Conservation (phyloP, 192 early-diverging fungal genomes). For the Diversispora eburnea region DNA sequence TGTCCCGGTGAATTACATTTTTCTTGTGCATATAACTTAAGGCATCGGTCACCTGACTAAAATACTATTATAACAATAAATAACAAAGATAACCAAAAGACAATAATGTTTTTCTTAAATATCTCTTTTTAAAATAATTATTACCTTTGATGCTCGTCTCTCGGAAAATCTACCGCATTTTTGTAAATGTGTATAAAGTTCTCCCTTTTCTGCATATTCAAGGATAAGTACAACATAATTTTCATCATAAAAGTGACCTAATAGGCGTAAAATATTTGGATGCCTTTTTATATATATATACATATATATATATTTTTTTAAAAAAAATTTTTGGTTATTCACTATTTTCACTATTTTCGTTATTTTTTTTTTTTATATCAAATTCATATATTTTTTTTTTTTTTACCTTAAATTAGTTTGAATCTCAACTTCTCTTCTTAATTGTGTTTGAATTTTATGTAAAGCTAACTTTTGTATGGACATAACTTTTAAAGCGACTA, state of each 20-base stretch:
- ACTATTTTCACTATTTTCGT: too few species aligned
- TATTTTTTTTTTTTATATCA: too few species aligned
- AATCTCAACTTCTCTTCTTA: slow-evolving; percentile 94
- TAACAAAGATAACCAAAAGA: neutral
- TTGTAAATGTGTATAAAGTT: slow-evolving; percentile 82
- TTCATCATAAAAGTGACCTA: slow-evolving; percentile 93
- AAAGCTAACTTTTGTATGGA: slow-evolving; percentile 79
- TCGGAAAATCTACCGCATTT: slow-evolving; percentile 72
- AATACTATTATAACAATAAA: slow-evolving; percentile 26
- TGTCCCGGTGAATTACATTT: slow-evolving; percentile 92
- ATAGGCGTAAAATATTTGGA: slow-evolving; percentile 89
- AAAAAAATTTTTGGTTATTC: neutral
- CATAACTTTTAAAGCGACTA: slow-evolving; percentile 91
- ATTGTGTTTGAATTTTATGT: slow-evolving; percentile 78
- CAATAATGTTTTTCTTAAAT: neutral
- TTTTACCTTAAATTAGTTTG: slow-evolving; percentile 63
- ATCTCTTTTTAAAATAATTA: neutral
- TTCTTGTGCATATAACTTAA: slow-evolving; percentile 84
- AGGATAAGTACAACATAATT: slow-evolving; percentile 91
- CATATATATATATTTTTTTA: neutral
- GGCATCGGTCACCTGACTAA: slow-evolving; percentile 83
- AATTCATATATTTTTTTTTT: too few species aligned
- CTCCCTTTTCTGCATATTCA: slow-evolving; percentile 93
- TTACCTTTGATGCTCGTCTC: slow-evolving; percentile 66
- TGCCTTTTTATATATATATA: slow-evolving; percentile 41